Conservation (phyloP, 331 rosid genomes). For the Cydonia oblonga region DNA sequence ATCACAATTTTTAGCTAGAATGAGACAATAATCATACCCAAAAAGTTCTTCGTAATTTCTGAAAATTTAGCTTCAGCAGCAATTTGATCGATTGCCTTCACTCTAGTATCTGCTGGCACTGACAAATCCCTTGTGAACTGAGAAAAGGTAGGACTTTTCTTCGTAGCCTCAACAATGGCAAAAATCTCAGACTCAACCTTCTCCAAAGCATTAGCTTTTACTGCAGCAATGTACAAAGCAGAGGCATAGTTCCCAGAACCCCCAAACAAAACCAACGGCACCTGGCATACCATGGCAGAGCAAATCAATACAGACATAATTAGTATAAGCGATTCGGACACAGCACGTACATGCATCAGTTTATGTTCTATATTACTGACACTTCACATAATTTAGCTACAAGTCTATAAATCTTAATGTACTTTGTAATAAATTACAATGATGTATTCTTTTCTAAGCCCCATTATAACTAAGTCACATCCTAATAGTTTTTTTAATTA, state of each 20-base stretch:
- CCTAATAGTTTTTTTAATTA: background rate
- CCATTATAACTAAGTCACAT: background rate
- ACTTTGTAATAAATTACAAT: background rate
- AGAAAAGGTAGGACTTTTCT: constrained; percentile 38
- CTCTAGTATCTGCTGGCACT: constrained; percentile 41
- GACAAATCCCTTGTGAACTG: constrained; percentile 55
- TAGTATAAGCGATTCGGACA: background rate
- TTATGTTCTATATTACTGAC: background rate
- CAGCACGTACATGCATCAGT: background rate
- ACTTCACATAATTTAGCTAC: background rate
- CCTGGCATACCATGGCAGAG: constrained; percentile 31
- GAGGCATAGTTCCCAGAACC: constrained; percentile 90
- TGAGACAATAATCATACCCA: constrained; percentile 37
- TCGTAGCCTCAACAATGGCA: constrained; percentile 41
- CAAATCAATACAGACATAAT: background rate
- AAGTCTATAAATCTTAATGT: background rate
- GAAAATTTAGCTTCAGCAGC: constrained; percentile 52
- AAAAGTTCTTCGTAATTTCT: constrained; percentile 56
- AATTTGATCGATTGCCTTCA: constrained; percentile 46
- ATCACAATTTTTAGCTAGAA: background rate
- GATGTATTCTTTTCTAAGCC: background rate
- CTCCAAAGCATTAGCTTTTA: constrained; percentile 50
- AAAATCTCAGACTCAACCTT: constrained; percentile 72
- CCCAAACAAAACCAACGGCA: constrained; percentile 73
- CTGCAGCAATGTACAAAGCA: constrained; percentile 72